These are phyloP conservation scores for Gracilaria caudata DNA, from an alignment of 23 red algal species.

Conservation along the genomic window DNA sequence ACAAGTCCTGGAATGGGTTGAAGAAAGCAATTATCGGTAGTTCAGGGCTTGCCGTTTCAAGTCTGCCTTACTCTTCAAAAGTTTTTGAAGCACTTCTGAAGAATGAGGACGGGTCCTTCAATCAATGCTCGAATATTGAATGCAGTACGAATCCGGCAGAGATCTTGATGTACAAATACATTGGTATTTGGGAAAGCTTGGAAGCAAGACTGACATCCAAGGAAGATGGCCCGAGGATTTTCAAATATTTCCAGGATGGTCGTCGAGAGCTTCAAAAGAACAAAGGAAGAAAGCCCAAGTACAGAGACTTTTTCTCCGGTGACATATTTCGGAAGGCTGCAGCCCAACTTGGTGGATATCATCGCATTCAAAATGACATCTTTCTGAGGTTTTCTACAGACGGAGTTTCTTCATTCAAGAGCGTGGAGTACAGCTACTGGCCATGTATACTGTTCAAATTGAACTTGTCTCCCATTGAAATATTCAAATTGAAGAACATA, in stretches of 20 bases:
- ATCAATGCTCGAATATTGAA: not conserved
- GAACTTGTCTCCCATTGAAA: not conserved
- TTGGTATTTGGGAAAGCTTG: not conserved
- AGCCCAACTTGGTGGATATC: not conserved
- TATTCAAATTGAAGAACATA: not conserved
- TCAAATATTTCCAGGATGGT: not conserved
- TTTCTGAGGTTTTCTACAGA: conserved; percentile 13
- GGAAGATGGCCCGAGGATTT: not conserved
- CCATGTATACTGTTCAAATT: conserved; percentile 3
- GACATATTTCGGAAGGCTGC: not conserved
- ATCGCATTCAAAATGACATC: not conserved
- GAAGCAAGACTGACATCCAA: not conserved
- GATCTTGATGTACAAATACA: not conserved
- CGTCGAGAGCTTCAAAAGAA: not conserved
- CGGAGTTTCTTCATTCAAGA: conserved; percentile 18
- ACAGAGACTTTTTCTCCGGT: conserved; percentile 1
- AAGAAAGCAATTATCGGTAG: not conserved
- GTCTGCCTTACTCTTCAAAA: not conserved
- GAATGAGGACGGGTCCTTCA: not conserved
- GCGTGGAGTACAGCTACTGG: conserved; percentile 6
- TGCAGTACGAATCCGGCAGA: not conserved
- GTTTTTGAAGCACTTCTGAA: not conserved
- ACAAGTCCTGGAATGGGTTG: not conserved
- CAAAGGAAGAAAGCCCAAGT: not conserved
- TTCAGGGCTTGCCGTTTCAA: not conserved